Evolutionary conservation across 2,329 filamentous ascomycete genomes (phyloP), one percentile per base, ranked within the genome.

Genomic region (Claviceps maximensis): DNA sequence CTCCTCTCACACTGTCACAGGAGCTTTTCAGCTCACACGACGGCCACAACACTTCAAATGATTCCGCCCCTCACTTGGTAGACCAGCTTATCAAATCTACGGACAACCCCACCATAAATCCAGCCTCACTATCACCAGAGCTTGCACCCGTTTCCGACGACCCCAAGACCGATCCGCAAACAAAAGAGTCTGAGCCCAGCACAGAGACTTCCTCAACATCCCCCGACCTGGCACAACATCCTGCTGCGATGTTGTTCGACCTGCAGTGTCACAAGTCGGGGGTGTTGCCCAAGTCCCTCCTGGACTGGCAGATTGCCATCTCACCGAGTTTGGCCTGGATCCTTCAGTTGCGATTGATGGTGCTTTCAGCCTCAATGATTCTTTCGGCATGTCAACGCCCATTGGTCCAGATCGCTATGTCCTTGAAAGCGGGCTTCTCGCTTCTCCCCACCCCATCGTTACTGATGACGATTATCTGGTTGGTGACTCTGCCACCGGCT

Each of bases 191-290:
- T 31, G 56, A 58, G 53, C 36, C 56, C 53, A 57, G 48, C 47
- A 60, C 67, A 61, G 56, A 58, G 56, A 62, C 59, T 50, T 47
- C 58, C 58, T 61, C 64, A 61, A 64, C 71, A 74, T 79, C 84
- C 74, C 79, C 87, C 82, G 88, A 94, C 80, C 75, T 82, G 93
- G 93, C 90, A 96, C 93, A 96, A 96, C 90, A 94, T 95, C 90
- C 93, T 97, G 93, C 93, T 79, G 93, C 80, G 90, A 85, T 96
- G 91, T 96, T 97, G 93, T 97, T 86, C 70, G 93, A 95, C 93
- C 93, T 95, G 93, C 93, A 86, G 93, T 98, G 93, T 97, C 93
- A 84, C 91, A 90, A 82, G 84, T 91, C 87, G 86, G 80, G 74
- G 77, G 79, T 78, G 72, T 74, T 72, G 69, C 70, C 73, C 64